Evolutionary conservation across 2,329 filamentous ascomycete species (phyloP).

Genomic region (Apiospora marii): DNA sequence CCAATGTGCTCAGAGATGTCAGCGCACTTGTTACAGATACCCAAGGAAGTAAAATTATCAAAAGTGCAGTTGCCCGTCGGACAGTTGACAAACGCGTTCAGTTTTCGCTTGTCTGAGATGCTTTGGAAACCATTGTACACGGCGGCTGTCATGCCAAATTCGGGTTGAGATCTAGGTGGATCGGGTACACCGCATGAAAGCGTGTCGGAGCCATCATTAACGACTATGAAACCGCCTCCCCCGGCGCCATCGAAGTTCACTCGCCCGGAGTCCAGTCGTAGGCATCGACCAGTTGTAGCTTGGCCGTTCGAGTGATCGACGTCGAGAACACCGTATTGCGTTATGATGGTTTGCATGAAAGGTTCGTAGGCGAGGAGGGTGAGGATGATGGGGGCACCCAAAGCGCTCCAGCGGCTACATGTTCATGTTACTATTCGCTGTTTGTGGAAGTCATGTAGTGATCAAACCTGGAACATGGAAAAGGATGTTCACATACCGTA

Average conservation of each 20-base stretch:
- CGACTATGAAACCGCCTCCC: not conserved
- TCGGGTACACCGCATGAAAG: not conserved
- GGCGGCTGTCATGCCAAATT: conserved; percentile 5
- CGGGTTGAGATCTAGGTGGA: not conserved
- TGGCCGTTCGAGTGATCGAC: not conserved
- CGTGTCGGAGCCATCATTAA: not conserved
- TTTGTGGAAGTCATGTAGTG: not conserved
- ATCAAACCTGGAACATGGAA: not conserved
- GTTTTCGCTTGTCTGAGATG: not conserved
- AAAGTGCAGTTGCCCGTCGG: conserved; percentile 18
- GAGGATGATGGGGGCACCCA: not conserved
- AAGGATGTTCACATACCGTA: not conserved
- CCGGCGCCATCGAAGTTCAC: not conserved
- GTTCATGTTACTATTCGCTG: not conserved
- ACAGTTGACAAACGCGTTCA: not conserved
- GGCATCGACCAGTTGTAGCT: not conserved
- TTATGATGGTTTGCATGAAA: not conserved
- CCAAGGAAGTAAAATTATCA: not conserved
- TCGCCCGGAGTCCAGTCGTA: not conserved
- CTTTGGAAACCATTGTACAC: conserved; percentile 2
- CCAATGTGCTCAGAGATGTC: not conserved
- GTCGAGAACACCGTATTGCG: not conserved
- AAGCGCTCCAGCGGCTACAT: conserved; percentile 18
- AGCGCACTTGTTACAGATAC: conserved; percentile 9
- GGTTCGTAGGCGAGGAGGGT: conserved; percentile 15